Percentiles rank a stretch among this genome's conserved stretches.
Evolutionary conservation across 805 yeast species (phyloP).

Genomic region (Pichia nanzhaoensis): DNA sequence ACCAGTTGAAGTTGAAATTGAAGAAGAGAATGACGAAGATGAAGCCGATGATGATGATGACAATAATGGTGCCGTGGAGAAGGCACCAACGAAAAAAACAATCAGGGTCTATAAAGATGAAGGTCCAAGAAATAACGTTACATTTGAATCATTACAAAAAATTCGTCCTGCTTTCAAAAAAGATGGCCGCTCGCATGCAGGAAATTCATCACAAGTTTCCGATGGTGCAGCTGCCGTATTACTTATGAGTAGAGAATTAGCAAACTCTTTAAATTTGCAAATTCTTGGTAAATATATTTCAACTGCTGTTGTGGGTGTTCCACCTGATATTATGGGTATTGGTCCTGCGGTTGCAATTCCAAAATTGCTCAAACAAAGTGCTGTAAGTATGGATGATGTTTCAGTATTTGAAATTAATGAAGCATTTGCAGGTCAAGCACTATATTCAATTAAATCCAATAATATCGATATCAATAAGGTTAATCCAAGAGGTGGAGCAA

Average conservation of each 20-base stretch:
- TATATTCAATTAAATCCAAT: slow-evolving; percentile 61
- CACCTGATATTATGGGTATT: slow-evolving; percentile 96
- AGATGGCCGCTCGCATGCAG: slow-evolving; percentile 88
- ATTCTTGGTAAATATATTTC: slow-evolving; percentile 76
- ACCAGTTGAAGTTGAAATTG: slow-evolving; percentile 63
- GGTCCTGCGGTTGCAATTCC: slow-evolving; percentile 98
- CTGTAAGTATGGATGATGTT: slow-evolving; percentile 55
- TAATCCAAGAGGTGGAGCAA: slow-evolving; percentile 94
- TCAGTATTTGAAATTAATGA: slow-evolving; percentile 85
- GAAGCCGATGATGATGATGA: slow-evolving; percentile 53
- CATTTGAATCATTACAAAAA: slow-evolving; percentile 66
- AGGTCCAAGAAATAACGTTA: slow-evolving; percentile 86
- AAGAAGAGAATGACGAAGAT: no score
- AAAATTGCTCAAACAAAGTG: slow-evolving; percentile 43
- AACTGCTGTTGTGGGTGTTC: slow-evolving; percentile 82
- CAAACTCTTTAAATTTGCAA: slow-evolving; percentile 64
- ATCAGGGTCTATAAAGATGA: slow-evolving; percentile 38
- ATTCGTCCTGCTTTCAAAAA: slow-evolving; percentile 81
- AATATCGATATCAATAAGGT: slow-evolving; percentile 66
- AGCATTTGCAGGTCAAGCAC: slow-evolving; percentile 94
- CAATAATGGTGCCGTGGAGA: slow-evolving; percentile 9
- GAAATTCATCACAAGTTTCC: slow-evolving; percentile 92
- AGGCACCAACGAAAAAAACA: slow-evolving; percentile 22
- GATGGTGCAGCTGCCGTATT: slow-evolving; percentile 94
- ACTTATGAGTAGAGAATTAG: slow-evolving; percentile 78